phyloP scores from a whole-genome alignment of 202 grass and related monocot species.

The Zizania palustris region DNA sequence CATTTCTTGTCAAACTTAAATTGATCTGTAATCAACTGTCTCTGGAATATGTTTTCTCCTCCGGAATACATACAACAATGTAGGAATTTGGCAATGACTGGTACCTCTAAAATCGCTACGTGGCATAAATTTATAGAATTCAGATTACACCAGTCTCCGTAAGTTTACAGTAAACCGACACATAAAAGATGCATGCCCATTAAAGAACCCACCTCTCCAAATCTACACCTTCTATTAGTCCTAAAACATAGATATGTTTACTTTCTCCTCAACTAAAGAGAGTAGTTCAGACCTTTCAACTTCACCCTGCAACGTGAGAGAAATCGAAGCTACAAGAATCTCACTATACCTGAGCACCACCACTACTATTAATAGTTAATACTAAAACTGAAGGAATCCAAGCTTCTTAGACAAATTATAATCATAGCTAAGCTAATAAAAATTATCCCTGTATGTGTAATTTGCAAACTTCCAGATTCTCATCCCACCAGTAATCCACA shows the following conservation, averaged over 20 bases:
- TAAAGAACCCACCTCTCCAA: not conserved
- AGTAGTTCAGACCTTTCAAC: not conserved
- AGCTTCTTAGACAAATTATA: slow-evolving; percentile 9
- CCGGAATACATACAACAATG: too few relatives aligned
- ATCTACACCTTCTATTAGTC: slow-evolving; percentile 14
- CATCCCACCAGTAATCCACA: not conserved
- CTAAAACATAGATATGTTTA: not conserved
- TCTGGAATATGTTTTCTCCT: too few relatives aligned
- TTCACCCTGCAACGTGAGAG: not conserved
- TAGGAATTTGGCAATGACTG: too few relatives aligned
- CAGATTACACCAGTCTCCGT: too few relatives aligned
- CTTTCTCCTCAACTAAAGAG: not conserved
- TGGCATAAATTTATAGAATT: too few relatives aligned
- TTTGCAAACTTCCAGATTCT: slow-evolving; percentile 10
- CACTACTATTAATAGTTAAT: not conserved
- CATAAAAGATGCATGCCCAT: slow-evolving; percentile 16
- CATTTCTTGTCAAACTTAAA: too few relatives aligned
- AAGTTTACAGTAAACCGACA: not conserved
- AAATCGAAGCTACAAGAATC: slow-evolving; percentile 31
- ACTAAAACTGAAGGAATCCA: not conserved
- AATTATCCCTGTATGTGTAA: not conserved
- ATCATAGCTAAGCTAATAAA: slow-evolving; percentile 11
- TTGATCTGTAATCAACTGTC: too few relatives aligned
- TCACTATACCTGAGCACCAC: slow-evolving; percentile 9
- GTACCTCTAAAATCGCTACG: too few relatives aligned